A percentile compares a stretch with the other conserved stretches of the same genome.
Conservation (phyloP, 148 eudicot genomes). For the Pouteria glomerata region DNA sequence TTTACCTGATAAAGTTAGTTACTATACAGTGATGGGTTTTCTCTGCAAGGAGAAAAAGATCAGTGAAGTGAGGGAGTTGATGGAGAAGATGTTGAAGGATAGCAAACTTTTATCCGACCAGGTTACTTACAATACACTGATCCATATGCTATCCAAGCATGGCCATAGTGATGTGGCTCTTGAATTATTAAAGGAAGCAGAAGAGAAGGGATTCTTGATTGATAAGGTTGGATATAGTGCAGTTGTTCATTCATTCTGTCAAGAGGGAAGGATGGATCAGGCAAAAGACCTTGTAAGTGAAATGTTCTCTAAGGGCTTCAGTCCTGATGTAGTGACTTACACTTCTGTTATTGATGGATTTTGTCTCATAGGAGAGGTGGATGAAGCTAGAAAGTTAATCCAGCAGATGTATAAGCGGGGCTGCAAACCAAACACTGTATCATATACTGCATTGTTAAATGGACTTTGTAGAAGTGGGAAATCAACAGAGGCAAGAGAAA, state of each 20-base stretch:
- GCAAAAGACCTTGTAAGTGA: conserved; percentile 30
- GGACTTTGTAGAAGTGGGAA: conserved; percentile 35
- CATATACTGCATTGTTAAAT: conserved; percentile 27
- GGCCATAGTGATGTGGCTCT: conserved; percentile 33
- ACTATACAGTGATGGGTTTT: conserved; percentile 34
- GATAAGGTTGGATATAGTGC: conserved; percentile 36
- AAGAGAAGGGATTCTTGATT: conserved; percentile 27
- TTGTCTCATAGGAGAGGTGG: conserved; percentile 28
- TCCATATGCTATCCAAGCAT: conserved; percentile 35
- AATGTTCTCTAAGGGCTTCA: conserved; percentile 28
- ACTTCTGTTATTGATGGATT: conserved; percentile 27
- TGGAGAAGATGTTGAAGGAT: conserved; percentile 30
- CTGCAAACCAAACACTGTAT: conserved; percentile 33
- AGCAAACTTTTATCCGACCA: conserved; percentile 24
- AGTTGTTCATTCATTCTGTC: conserved; percentile 30
- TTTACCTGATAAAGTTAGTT: conserved; percentile 41
- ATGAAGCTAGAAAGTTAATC: conserved; percentile 32
- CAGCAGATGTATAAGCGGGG: conserved; percentile 28
- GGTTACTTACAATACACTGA: conserved; percentile 34
- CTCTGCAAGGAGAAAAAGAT: conserved; percentile 35
- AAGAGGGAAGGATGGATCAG: conserved; percentile 22
- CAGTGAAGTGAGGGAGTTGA: conserved; percentile 28
- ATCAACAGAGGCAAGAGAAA: conserved; percentile 32
- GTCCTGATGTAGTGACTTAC: conserved; percentile 37
- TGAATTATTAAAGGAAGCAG: conserved; percentile 32